Evolutionary conservation across 2,329 filamentous ascomycete genomes (phyloP), one percentile per base, ranked within the genome.

Genomic region (Trichoderma polysporum): DNA sequence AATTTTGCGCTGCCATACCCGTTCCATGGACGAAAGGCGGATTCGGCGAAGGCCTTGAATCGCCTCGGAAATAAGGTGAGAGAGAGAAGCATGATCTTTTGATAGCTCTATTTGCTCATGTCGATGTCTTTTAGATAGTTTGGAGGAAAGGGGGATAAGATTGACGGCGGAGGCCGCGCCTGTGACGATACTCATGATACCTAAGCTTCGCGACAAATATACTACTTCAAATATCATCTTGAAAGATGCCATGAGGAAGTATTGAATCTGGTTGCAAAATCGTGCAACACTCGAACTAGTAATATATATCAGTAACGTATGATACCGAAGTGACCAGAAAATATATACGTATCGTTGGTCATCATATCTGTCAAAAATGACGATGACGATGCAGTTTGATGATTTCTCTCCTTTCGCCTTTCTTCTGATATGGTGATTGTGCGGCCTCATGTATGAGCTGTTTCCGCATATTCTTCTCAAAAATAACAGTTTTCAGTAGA

Each of bases 21-120:
- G 49, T 37, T 69, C 68, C 61, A 62, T 52, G 7, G 68, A 69
- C 9, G 66, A 66, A 9, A 69, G 60, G 2, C 68, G 60, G 49
- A 69, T 69, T 27, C 66, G 50, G 3, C 66, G 66, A 17, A 69
- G 66, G n/a, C 56, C 41, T 22, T 61, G 47, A n/a, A 67, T 17
- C 17, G 62, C 54, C n/a, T 69, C 66, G 2, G 68, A 69, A 4
- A 68, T 31, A 7, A 54, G 57, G 9, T 25, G 22, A 27, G 52
- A 60, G 31, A 68, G 52, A 5, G 58, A 31, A 52, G 19, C 52
- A 10, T 69, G 68, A 5, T 35, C 27, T 19, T 33, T 49, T 12
- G 65, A 53, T 12, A 67, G 33, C 6, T 65, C 39, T 13, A 25
- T 6, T 35, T 65, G 66, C 45, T 45, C 25, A 27, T 22, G 25